Conservation (phyloP, 306 rosid genomes). For the Trifolium fragiferum region DNA sequence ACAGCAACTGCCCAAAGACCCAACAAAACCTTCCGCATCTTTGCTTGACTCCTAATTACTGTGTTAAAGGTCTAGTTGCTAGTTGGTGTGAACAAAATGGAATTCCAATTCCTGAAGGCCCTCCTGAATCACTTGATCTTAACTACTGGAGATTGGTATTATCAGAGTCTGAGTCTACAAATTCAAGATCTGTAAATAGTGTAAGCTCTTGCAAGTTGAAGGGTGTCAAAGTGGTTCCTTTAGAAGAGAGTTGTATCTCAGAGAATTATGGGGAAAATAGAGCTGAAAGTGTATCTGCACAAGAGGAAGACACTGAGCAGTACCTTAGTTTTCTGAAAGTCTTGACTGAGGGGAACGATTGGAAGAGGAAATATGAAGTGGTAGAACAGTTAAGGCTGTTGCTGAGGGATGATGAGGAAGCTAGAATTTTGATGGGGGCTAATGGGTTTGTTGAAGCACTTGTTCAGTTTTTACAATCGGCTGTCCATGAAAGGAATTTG, state of each 20-base stretch:
- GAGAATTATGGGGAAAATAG: conserved; percentile 63
- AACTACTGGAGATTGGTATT: conserved; percentile 90
- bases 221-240: conserved; percentile 79
- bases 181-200: conserved; percentile 67
- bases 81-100: conserved; percentile 97
- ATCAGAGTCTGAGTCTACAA: conserved; percentile 74
- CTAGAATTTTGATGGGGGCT: conserved; percentile 89
- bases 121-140: conserved; percentile 88
- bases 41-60: conserved; percentile 91
- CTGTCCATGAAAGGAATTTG: conserved; percentile 62
- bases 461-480: conserved; percentile 65
- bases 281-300: conserved; percentile 53
- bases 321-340: conserved; percentile 60
- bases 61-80: conserved; percentile 93
- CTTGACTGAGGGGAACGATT: conserved; percentile 64
- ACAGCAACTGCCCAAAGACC: conserved; percentile 87
- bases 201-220: conserved; percentile 73
- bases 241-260: conserved; percentile 67
- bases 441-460: conserved; percentile 95
- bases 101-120: conserved; percentile 79
- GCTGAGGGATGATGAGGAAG: conserved; percentile 92
- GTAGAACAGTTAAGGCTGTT: conserved; percentile 77
- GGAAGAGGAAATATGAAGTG: conserved; percentile 69
- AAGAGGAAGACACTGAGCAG: conserved; percentile 61
- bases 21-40: conserved; percentile 79